Evolutionary conservation across 2,329 filamentous ascomycete species (phyloP), one percentile per base, ranked within the genome.

Genomic region (Blastomyces emzantsi): DNA sequence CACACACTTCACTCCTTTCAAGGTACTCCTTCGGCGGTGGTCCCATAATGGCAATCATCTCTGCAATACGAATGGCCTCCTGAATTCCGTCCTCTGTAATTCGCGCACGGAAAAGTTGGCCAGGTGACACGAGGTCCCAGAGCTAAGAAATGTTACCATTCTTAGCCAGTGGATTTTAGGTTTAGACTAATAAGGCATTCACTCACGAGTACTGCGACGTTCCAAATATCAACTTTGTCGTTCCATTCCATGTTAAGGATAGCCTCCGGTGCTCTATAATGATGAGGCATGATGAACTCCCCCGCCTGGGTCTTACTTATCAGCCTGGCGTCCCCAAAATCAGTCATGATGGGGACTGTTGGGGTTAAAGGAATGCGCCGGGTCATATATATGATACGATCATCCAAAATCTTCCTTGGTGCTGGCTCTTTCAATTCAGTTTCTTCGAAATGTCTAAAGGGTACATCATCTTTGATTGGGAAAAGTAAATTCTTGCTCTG

Each of bases 161-260:
- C 15, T 30, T 55, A 55, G 19, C 8, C 47, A 49, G 47, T 25
- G 47, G 8, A 49, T 49, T 49, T 49, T 49, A 49, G n/a, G 47
- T 49, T 49, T 25, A 49, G 47, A 49, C 47, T 4, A 49, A 49
- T 55, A 36, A 55, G 5, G 52, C 25, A 36, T 33, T 1, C 33
- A 43, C 67, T 57, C 64, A 70, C 68, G 64, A 71, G 66, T 19
- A 67, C 58, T 41, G 66, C 70, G 43, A 70, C 52, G 52, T 64
- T 68, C 70, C 70, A 71, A 36, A 71, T 69, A 62, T 71, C 70
- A 43, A 69, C 65, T 54, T 64, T 64, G 13, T 62, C 58, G 43
- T 64, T 66, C 70, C 69, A 72, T 41, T 65, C 47, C 66, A 71
- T 71, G 6, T 67, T 66, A 47, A 68, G 60, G 39, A 69, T 64